A percentile compares a stretch with the other conserved stretches of the same genome.
Evolutionary conservation across 1,139 yeast genomes (phyloP).

Genomic region (Candida mesenterica): DNA sequence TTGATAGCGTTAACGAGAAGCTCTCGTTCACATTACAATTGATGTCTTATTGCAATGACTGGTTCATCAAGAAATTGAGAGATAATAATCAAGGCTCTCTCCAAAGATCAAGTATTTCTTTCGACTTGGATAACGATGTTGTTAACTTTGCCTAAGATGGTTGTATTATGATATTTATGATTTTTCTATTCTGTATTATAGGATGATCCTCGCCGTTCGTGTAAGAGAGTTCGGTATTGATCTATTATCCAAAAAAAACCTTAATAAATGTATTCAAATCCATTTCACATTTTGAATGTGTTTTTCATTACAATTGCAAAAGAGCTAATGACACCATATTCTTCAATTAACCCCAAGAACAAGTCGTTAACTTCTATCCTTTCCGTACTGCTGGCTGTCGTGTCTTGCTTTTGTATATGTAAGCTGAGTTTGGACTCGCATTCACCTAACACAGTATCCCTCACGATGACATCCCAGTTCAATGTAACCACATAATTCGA

Average conservation of each 20-base stretch:
- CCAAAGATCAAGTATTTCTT: constrained; percentile 10
- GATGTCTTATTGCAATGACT: constrained; percentile 26
- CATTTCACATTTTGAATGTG: constrained; percentile 2
- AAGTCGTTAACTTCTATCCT: constrained; percentile 12
- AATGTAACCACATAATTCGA: constrained; percentile 12
- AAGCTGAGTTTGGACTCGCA: constrained; percentile 25
- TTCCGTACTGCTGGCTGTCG: constrained; percentile 1
- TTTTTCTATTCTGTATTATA: constrained; percentile 5
- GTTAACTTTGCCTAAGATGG: constrained; percentile 14
- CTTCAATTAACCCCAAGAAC: constrained; percentile 21
- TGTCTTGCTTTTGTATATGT: constrained; percentile 9
- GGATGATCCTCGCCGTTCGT: too few relatives aligned
- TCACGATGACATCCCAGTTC: constrained; percentile 29
- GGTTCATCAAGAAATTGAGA: constrained; percentile 18
- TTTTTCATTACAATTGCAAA: constrained; percentile 23
- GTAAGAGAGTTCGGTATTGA: too few relatives aligned
- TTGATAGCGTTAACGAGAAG: constrained; percentile 33
- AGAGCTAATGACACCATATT: constrained; percentile 28
- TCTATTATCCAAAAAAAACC: too few relatives aligned
- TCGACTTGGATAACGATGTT: constrained; percentile 30
- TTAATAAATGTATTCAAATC: too few relatives aligned
- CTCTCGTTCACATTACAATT: constrained; percentile 29
- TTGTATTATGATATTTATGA: constrained; percentile 1
- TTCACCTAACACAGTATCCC: constrained; percentile 24
- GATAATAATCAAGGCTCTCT: constrained; percentile 1